A percentile compares a stretch with the other conserved stretches of the same genome.
phyloP scores from a whole-genome alignment of 1,284 basidiomycete species.

The Retiboletus fuscus region DNA sequence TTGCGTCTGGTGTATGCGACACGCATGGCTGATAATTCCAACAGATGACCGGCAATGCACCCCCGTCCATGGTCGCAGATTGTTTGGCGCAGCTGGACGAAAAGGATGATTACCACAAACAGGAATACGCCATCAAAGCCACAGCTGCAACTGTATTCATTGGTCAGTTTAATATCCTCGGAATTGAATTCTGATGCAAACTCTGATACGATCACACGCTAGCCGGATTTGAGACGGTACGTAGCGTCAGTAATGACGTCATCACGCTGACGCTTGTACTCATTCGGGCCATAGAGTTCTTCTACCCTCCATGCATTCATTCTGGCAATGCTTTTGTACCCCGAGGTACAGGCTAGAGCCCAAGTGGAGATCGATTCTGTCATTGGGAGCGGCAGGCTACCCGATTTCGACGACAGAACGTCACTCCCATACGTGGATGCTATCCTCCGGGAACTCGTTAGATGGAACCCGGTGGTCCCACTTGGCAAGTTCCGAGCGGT shows the following conservation, averaged over 20 bases:
- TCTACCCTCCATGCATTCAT: constrained; percentile 47
- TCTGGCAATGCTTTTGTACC: constrained; percentile 54
- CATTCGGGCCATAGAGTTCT: constrained; percentile 34
- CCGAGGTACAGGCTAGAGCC: constrained; percentile 50
- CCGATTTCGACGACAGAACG: constrained; percentile 49
- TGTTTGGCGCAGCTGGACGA: constrained; percentile 34
- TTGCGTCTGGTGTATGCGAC: neutral
- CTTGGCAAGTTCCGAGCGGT: constrained; percentile 44
- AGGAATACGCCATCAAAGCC: constrained; percentile 43
- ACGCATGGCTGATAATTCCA: neutral
- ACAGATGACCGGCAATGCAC: constrained; percentile 35
- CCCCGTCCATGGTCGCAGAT: constrained; percentile 43
- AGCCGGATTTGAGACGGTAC: constrained; percentile 47
- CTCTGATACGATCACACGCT: neutral
- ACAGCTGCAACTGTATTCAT: constrained; percentile 39
- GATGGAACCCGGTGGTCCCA: constrained; percentile 51
- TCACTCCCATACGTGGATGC: constrained; percentile 52
- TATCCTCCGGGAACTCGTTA: constrained; percentile 51
- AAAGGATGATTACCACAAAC: constrained; percentile 28
- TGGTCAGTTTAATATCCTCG: constrained; percentile 28
- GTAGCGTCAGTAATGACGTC: constrained; percentile 12
- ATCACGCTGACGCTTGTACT: neutral
- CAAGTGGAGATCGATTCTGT: constrained; percentile 51
- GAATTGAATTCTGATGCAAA: neutral
- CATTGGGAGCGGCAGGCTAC: constrained; percentile 47